Base-by-base conservation (phyloP, 2,329 filamentous ascomycete genomes). In the Aphanoascus verrucosus region DNA sequence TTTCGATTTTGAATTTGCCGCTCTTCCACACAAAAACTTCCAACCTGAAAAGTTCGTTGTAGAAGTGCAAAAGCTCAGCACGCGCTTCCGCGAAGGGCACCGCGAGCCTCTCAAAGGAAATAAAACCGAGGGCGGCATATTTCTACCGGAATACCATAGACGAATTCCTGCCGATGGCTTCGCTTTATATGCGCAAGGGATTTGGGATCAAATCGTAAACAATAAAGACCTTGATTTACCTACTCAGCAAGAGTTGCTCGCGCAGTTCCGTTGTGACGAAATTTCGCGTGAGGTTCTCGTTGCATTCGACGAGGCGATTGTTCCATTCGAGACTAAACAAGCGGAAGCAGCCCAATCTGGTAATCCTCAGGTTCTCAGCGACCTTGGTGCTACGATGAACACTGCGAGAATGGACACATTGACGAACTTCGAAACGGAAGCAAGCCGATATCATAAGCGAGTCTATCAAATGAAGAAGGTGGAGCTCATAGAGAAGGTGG, bases 121-220 rank as follows among this genome's bases (percentile, higher is more conserved):
- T 61, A 82, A 86, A 57, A 76, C 85, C 1, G 81, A 86, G 46
- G 87, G 86, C 12, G 86, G 86, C 3, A 80, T 98, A 3, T 93
- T 98, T 66, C 73, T 97, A 42, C 85, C 93, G 19, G 90, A 96
- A 63, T 98, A 98, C 67, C 93, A 98, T 72, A 81, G 93, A 57
- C 80, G 93, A 54, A 98, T 98, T 58, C 93, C 93, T 9, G 93
- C 93, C 8, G 93, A 98, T 68, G 93, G 93, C n/a, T 93, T 97
- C 66, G 87, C 91, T 0, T 78, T 89, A 56, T 98, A 98, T 63
- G 90, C 93, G 0, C 83, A 93, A 66, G 88, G 90, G 40, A 82
- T 98, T 43, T 98, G 93, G 93, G 90, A 97, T 64, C 91, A 97
- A 71, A 98, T 98, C 65, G 90, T 95, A 62, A 86, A 91, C 75